Evolutionary conservation across 2,329 filamentous ascomycete species (phyloP).

Genomic region (Sodiomyces alkalinus): DNA sequence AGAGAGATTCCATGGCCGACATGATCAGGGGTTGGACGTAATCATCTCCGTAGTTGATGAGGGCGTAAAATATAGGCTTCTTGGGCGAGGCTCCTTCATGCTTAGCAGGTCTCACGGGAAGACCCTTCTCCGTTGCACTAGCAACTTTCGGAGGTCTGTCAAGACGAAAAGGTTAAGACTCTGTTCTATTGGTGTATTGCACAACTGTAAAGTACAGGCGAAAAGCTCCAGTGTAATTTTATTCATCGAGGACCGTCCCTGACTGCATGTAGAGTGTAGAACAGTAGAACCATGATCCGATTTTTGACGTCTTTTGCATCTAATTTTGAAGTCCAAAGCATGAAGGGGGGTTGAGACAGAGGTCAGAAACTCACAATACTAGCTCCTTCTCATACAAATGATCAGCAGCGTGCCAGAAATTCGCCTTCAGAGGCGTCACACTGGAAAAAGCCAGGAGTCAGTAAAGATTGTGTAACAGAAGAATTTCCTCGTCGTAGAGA

Average conservation of each 20-base stretch:
- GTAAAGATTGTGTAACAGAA: neutral
- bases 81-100: constrained; percentile 8
- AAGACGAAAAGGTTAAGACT: constrained; percentile 1
- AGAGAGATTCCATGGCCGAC: constrained; percentile 47
- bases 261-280: too few relatives aligned
- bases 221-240: too few relatives aligned
- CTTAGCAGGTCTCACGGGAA: constrained; percentile 3
- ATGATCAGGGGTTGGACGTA: constrained; percentile 84
- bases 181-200: constrained; percentile 1
- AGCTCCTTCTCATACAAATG: constrained; percentile 55
- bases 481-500: too few relatives aligned
- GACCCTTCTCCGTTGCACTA: constrained; percentile 4
- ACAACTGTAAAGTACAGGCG: constrained; percentile 1
- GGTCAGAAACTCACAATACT: constrained; percentile 55
- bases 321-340: too few relatives aligned
- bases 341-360: neutral
- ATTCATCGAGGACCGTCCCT: too few relatives aligned
- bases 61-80: constrained; percentile 41
- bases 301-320: too few relatives aligned
- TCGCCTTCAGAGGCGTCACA: constrained; percentile 80
- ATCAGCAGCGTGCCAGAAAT: constrained; percentile 66
- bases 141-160: constrained; percentile 1
- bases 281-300: too few relatives aligned
- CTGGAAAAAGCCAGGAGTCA: constrained; percentile 26
- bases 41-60: constrained; percentile 70